These are phyloP conservation scores for Pythium dissimile DNA, from an alignment of 352 stramenopile genomes.

Conservation along the genomic window DNA sequence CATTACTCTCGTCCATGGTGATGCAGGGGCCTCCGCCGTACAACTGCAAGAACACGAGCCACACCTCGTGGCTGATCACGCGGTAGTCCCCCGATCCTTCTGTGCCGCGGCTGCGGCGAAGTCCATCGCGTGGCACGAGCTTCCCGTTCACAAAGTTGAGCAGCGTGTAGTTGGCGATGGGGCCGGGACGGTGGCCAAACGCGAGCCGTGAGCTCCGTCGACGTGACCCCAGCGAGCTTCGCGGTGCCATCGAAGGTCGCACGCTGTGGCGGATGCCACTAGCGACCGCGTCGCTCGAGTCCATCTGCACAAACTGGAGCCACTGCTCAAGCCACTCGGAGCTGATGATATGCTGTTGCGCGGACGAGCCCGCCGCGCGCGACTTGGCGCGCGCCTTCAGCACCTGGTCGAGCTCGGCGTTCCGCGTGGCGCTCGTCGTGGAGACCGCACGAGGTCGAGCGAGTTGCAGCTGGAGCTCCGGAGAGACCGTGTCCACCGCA, in stretches of 20 bases:
- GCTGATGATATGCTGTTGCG: slow-evolving; percentile 51
- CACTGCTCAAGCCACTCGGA: slow-evolving; percentile 63
- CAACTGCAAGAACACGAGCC: slow-evolving; percentile 48
- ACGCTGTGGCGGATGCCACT: background rate
- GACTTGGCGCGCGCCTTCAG: slow-evolving; percentile 39
- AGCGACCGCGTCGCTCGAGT: slow-evolving; percentile 15
- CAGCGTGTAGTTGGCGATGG: slow-evolving; percentile 61
- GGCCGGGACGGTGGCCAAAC: slow-evolving; percentile 32
- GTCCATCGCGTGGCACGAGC: slow-evolving; percentile 37
- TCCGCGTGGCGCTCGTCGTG: background rate
- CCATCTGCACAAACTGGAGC: slow-evolving; percentile 60
- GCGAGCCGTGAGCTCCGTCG: slow-evolving; percentile 5
- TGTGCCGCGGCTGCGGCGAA: slow-evolving; percentile 41
- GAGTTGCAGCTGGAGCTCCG: slow-evolving; percentile 5
- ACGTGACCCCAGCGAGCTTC: background rate
- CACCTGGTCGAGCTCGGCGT: slow-evolving; percentile 57
- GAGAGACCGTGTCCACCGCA: background rate
- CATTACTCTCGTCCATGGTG: slow-evolving; percentile 12
- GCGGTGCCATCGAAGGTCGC: background rate
- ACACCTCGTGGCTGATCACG: slow-evolving; percentile 67
- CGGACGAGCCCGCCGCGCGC: slow-evolving; percentile 4
- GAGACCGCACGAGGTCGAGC: background rate
- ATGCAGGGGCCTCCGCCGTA: slow-evolving; percentile 71
- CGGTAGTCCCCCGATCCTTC: slow-evolving; percentile 44
- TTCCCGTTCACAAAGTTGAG: slow-evolving; percentile 65